Conservation (phyloP, 352 stramenopile species). For the Globisporangium abappressorium region DNA sequence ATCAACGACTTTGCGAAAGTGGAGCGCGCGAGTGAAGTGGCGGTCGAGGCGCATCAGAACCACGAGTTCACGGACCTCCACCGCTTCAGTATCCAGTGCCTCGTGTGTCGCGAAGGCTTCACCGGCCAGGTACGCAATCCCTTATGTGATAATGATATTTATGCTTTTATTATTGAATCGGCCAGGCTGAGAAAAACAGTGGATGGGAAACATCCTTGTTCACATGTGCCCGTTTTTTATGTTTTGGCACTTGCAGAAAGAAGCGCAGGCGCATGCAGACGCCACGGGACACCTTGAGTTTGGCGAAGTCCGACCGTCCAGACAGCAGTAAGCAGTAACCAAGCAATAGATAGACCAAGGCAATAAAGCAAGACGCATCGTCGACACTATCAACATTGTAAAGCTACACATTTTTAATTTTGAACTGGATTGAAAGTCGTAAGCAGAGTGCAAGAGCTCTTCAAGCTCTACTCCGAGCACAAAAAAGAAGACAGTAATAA, state of each 20-base stretch:
- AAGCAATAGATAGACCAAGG: not conserved
- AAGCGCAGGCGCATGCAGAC: constrained; percentile 62
- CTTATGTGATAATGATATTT: too few relatives aligned
- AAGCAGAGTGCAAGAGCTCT: not conserved
- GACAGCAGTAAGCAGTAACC: constrained; percentile 7
- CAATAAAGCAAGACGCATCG: not conserved
- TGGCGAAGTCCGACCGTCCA: constrained; percentile 42
- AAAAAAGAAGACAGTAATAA: not conserved
- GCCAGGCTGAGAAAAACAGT: not conserved
- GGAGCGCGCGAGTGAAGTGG: constrained; percentile 74
- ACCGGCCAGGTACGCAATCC: constrained; percentile 43
- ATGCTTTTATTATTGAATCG: not conserved
- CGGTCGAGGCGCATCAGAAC: constrained; percentile 80
- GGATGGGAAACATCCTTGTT: not conserved
- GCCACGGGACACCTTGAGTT: constrained; percentile 71
- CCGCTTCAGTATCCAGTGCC: constrained; percentile 71
- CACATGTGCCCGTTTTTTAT: not conserved
- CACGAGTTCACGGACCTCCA: constrained; percentile 79
- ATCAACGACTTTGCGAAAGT: constrained; percentile 88
- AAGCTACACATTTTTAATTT: not conserved
- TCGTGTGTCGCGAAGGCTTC: constrained; percentile 63
- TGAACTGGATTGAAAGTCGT: not conserved
- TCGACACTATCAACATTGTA: not conserved
- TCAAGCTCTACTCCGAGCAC: not conserved
- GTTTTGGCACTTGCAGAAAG: constrained; percentile 25